Evolutionary conservation across 441 rosid genomes (phyloP), one percentile per base, ranked within the genome.

Genomic region (Mallotus repandus): DNA sequence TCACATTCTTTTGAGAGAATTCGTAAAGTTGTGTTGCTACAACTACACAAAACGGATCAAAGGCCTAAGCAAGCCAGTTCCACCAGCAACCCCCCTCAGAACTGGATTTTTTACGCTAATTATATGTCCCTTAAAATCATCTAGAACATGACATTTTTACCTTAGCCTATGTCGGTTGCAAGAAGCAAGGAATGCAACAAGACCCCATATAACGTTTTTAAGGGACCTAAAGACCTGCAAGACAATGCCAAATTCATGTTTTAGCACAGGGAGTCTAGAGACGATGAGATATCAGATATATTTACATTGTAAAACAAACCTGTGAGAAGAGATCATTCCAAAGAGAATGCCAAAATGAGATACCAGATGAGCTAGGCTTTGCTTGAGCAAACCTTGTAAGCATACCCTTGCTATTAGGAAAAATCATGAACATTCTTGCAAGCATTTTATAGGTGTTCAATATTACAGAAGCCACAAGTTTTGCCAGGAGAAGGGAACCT

Each of bases 141-240:
- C 1, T n/a, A 43, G n/a, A 22, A 57, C 32, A 25, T 5, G 22
- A 48, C 14, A 19, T 21, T 1, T 29, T 9, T 66, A 66, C 69
- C 69, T 66, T 49, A 66, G 35, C 57, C 69, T 66, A 25, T 66
- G 69, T 18, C 69, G 25, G 69, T 49, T 66, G 69, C 69, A 66
- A 57, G 69, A 66, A 66, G 69, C 56, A 29, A 66, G 18, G 57
- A 66, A 66, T 66, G 69, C 29, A 15, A 66, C 55, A 66, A 66
- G 32, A 66, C 56, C 69, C 13, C 43, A 66, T 48, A 66, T 49
- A 15, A 66, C 9, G 14, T 66, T 49, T 66, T 49, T 66, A 66
- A 66, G 69, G 43, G 69, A 66, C 55, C 41, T 56, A 19, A 66
- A 66, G 69, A 66, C 69, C 69, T 66, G 55, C 8, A 13, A 48